Evolutionary conservation across 345 rosid genomes (phyloP).

Genomic region (Pseudoturritis turrita): DNA sequence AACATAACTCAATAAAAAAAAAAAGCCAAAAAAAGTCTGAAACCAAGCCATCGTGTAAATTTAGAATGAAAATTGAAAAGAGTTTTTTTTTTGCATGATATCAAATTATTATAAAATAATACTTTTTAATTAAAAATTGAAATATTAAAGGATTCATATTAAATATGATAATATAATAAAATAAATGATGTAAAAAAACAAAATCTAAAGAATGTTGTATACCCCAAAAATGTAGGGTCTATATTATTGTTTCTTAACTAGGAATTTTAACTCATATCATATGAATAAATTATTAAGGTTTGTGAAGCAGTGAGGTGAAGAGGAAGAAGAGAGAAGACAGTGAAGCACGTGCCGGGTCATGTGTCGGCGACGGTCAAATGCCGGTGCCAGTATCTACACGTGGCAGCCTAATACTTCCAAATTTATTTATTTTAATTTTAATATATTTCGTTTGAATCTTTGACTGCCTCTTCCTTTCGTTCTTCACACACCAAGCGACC

Average conservation of each 20-base stretch:
- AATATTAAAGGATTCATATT: too few relatives aligned
- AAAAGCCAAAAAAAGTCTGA: too few relatives aligned
- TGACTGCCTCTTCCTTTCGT: constrained; percentile 34
- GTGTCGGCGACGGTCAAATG: constrained; percentile 77
- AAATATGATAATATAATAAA: too few relatives aligned
- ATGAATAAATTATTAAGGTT: constrained; percentile 14
- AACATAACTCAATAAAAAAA: too few relatives aligned
- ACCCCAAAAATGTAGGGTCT: constrained; percentile 12
- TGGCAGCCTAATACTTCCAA: constrained; percentile 41
- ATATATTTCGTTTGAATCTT: constrained; percentile 43
- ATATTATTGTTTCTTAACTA: constrained; percentile 16
- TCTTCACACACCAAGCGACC: constrained; percentile 21
- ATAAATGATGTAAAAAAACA: too few relatives aligned
- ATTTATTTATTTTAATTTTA: background rate
- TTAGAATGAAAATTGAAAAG: too few relatives aligned
- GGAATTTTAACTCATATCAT: background rate
- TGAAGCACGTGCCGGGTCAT: constrained; percentile 50
- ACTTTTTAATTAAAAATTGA: too few relatives aligned
- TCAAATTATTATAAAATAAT: too few relatives aligned
- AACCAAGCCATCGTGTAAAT: too few relatives aligned
- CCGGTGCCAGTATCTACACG: constrained; percentile 70
- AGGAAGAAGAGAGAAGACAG: constrained; percentile 18
- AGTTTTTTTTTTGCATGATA: too few relatives aligned
- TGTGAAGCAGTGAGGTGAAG: background rate
- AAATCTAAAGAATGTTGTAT: too few relatives aligned